Conservation (phyloP, 23 red algal species). For the Gracilaria gracilis region DNA sequence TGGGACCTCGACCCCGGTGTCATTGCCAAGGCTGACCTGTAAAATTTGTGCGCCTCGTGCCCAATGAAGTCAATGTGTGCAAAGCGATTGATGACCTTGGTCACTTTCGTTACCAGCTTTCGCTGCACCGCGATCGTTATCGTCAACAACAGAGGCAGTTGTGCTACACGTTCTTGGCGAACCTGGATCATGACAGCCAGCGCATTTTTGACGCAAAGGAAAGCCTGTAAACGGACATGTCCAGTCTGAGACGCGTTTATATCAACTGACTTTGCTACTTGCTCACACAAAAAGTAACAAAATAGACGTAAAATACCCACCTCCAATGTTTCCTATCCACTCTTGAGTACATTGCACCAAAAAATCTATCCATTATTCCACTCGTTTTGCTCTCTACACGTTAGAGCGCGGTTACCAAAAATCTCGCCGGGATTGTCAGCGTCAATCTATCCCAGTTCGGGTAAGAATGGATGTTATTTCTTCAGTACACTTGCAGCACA, state of each 20-base stretch:
- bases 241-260: constrained; percentile 46
- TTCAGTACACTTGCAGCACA: constrained; percentile 24
- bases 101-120: constrained; percentile 30
- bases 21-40: constrained; percentile 54
- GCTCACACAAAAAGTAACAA: too few relatives aligned
- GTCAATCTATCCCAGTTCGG: constrained; percentile 42
- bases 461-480: constrained; percentile 9
- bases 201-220: constrained; percentile 46
- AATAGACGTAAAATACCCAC: too few relatives aligned
- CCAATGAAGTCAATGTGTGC: constrained; percentile 34
- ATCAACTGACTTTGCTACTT: constrained; percentile 30
- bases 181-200: constrained; percentile 72
- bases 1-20: constrained; percentile 84
- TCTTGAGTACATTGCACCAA: too few relatives aligned
- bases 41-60: constrained; percentile 42
- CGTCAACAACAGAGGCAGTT: constrained; percentile 61
- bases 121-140: constrained; percentile 62
- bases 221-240: constrained; percentile 39
- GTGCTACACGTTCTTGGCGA: constrained; percentile 60
- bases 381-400: too few relatives aligned
- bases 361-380: too few relatives aligned
- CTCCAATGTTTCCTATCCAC: too few relatives aligned
- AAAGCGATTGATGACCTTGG: constrained; percentile 65
- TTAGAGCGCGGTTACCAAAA: constrained; percentile 26
- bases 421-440: constrained; percentile 23